Evolutionary conservation across 2,329 filamentous ascomycete genomes (phyloP), one percentile per base, ranked within the genome.

Genomic region (Dichotomopilus funicola): DNA sequence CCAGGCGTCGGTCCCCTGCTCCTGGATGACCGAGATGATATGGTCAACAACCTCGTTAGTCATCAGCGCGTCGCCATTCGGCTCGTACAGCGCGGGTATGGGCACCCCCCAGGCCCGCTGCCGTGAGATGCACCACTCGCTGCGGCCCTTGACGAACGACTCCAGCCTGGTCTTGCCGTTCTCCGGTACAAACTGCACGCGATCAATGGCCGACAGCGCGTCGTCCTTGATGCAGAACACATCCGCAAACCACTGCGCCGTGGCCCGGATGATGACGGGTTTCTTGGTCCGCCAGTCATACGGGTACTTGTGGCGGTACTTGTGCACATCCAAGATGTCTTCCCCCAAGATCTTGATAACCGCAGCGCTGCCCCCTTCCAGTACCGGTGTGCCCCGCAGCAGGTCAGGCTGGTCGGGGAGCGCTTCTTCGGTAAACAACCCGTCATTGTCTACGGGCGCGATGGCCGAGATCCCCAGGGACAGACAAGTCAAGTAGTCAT

Each of bases 221-320:
- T 81, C 77, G 1, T 81, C 75, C 64, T 95, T 95, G 70, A 97
- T 92, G 50, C 79, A 82, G 11, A 80, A 89, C 2, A 96, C 89
- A 69, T 97, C 89, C 9, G 94, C 91, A 67, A 99, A 99, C 94
- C 94, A 99, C 72, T 99, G 94, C 40, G 91, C 89, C 0, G 95
- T 99, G 3, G 94, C 92, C 61, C 94, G 78, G 37, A 95, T 83
- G 57, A 99, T 90, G 49, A 99, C 86, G 1, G 94, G 94, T 62
- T 88, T 79, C 71, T 97, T 99, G 0, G 92, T 95, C 53, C 94
- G 82, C 94, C 94, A 99, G 72, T 99, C 94, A 63, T 97, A 96
- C 0, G 94, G 94, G 68, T 97, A 97, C 70, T 96, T 97, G 76
- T 99, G 94, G 51, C 78, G 79, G 67, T 92, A 87, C 55, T 77